Evolutionary conservation across 2,329 filamentous ascomycete species (phyloP).

Genomic region (Rutstroemia sp.): DNA sequence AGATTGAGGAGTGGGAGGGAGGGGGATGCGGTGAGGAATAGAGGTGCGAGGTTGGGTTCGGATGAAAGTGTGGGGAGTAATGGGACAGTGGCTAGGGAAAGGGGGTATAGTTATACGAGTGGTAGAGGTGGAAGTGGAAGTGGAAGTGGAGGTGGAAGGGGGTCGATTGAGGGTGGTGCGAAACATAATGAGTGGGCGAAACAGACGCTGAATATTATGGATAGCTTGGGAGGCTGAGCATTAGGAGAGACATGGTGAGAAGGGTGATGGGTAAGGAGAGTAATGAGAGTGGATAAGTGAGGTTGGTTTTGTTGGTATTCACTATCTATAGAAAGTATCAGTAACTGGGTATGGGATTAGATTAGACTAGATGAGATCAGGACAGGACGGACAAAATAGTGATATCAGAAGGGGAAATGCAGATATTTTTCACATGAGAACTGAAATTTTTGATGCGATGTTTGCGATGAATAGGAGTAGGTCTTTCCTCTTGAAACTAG

Average conservation of each 20-base stretch:
- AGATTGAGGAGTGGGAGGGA: not conserved
- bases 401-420: too few relatives aligned
- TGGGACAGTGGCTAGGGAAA: slow-evolving; percentile 20
- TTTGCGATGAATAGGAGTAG: too few relatives aligned
- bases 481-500: too few relatives aligned
- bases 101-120: not conserved
- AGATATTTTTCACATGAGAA: too few relatives aligned
- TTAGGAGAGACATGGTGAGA: not conserved
- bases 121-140: slow-evolving; percentile 5
- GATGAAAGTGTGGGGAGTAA: slow-evolving; percentile 18
- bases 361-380: too few relatives aligned
- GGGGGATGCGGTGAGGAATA: slow-evolving; percentile 14
- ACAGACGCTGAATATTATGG: slow-evolving; percentile 5
- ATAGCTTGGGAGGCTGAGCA: not conserved
- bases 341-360: too few relatives aligned
- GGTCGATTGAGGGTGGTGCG: slow-evolving; percentile 3
- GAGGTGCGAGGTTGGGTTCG: slow-evolving; percentile 3
- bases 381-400: too few relatives aligned
- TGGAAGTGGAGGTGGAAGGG: not conserved
- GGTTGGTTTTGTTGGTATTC: not conserved
- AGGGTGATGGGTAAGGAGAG: not conserved
- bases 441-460: too few relatives aligned
- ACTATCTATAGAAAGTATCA: too few relatives aligned
- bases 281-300: not conserved
- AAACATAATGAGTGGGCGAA: slow-evolving; percentile 11